phyloP scores from a whole-genome alignment of 768 basidiomycete genomes.

The Leccinellum luteum region DNA sequence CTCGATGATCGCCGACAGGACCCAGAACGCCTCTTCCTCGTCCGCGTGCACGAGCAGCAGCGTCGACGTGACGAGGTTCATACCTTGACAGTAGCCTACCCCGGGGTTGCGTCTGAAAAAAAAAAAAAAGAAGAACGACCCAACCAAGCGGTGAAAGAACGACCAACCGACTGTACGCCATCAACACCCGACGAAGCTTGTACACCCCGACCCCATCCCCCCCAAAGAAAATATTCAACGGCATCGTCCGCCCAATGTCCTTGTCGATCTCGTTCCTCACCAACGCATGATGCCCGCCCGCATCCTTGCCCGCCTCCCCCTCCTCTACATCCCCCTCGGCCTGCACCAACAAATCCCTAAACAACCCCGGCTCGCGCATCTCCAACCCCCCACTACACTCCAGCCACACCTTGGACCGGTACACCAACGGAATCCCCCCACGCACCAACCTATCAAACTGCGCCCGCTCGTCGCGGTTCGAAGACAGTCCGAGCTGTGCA shows the following conservation, averaged over 20 bases:
- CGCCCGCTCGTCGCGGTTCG: slow-evolving; percentile 66
- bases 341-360: slow-evolving; percentile 75
- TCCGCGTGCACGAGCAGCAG: slow-evolving; percentile 89
- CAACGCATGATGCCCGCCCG: slow-evolving; percentile 35
- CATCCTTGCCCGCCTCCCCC: neutral
- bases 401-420: slow-evolving; percentile 86
- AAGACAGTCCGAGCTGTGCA: slow-evolving; percentile 78
- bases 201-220: slow-evolving; percentile 93
- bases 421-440: slow-evolving; percentile 82
- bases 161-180: slow-evolving; percentile 86
- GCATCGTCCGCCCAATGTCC: slow-evolving; percentile 90
- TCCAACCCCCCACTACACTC: slow-evolving; percentile 95
- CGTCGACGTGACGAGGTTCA: slow-evolving; percentile 95
- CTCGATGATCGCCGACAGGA: slow-evolving; percentile 84
- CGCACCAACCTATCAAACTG: slow-evolving; percentile 81
- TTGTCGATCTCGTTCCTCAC: slow-evolving; percentile 89
- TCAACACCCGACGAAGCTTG: slow-evolving; percentile 86
- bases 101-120: slow-evolving; percentile 74
- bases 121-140: neutral
- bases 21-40: slow-evolving; percentile 98
- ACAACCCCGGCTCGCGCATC: slow-evolving; percentile 87
- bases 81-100: slow-evolving; percentile 94
- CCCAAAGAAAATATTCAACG: slow-evolving; percentile 94
- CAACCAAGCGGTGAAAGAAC: neutral
- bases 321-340: slow-evolving; percentile 38